These are phyloP conservation scores for Coprinellus aureogranulatus DNA, from an alignment of 768 basidiomycete species.

Conservation along the genomic window DNA sequence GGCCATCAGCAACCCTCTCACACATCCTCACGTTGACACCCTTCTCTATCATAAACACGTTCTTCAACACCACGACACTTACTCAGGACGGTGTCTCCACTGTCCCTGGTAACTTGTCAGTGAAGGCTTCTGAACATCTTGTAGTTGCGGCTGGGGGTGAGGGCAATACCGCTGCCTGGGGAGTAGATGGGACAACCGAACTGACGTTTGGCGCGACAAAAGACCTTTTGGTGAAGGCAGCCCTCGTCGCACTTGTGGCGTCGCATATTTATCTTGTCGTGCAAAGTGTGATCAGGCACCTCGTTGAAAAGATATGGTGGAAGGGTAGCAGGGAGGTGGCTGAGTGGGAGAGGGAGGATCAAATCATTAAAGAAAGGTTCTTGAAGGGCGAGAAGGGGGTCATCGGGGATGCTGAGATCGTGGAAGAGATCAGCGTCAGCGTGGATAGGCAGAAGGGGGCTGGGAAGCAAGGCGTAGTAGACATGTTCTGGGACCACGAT, in stretches of 20 bases:
- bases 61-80: constrained; percentile 4
- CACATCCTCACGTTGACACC: constrained; percentile 13
- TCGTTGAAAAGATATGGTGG: constrained; percentile 80
- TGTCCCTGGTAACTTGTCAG: not conserved
- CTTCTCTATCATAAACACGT: not conserved
- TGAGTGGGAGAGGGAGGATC: constrained; percentile 54
- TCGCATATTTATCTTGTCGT: constrained; percentile 82
- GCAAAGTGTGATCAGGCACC: constrained; percentile 57
- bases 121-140: constrained; percentile 18
- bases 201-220: constrained; percentile 37
- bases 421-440: constrained; percentile 11
- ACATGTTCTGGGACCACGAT: constrained; percentile 65
- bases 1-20: constrained; percentile 15
- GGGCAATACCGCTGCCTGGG: constrained; percentile 14
- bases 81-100: not conserved
- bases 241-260: constrained; percentile 75
- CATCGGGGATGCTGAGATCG: constrained; percentile 15
- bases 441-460: constrained; percentile 19
- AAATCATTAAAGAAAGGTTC: constrained; percentile 40
- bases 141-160: constrained; percentile 16
- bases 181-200: constrained; percentile 19
- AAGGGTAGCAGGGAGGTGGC: constrained; percentile 64
- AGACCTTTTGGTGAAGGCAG: constrained; percentile 58
- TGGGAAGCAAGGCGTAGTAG: constrained; percentile 16
- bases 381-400: constrained; percentile 24